phyloP scores from a whole-genome alignment of 2,329 filamentous ascomycete species.

The Elsinoe necatrix region DNA sequence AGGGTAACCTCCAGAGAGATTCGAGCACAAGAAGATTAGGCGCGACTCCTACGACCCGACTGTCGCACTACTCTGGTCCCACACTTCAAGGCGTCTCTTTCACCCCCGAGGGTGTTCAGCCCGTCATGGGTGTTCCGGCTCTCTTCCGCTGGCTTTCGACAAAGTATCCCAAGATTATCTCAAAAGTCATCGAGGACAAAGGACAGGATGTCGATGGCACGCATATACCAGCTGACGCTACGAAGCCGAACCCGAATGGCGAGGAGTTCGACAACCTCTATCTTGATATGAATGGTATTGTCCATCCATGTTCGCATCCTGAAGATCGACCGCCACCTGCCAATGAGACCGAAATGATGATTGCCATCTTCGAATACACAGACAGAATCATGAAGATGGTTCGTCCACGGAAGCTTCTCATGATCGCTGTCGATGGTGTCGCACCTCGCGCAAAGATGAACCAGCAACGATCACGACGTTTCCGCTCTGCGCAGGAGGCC shows the following conservation, averaged over 20 bases:
- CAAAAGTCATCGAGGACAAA: slow-evolving; percentile 76
- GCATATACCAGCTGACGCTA: slow-evolving; percentile 75
- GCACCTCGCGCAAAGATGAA: slow-evolving; percentile 99
- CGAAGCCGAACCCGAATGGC: slow-evolving; percentile 83
- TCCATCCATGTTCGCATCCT: slow-evolving; percentile 96
- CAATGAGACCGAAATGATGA: slow-evolving; percentile 98
- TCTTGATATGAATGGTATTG: slow-evolving; percentile 98
- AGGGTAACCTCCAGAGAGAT: no score
- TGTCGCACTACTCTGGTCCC: background rate
- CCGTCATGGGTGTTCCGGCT: slow-evolving; percentile 81
- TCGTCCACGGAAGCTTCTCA: slow-evolving; percentile 84
- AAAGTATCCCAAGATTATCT: slow-evolving; percentile 97
- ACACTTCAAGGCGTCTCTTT: background rate
- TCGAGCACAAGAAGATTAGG: no score
- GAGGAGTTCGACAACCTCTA: slow-evolving; percentile 98
- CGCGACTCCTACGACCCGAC: no score
- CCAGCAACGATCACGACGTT: slow-evolving; percentile 91
- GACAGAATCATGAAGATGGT: slow-evolving; percentile 98
- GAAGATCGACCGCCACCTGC: slow-evolving; percentile 85
- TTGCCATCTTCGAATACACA: slow-evolving; percentile 97
- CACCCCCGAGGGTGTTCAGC: background rate
- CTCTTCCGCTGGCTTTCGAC: slow-evolving; percentile 94
- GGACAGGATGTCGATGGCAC: slow-evolving; percentile 76
- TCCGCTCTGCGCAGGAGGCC: slow-evolving; percentile 88
- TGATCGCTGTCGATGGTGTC: slow-evolving; percentile 98